Evolutionary conservation across 2,329 filamentous ascomycete species (phyloP).

Genomic region (Talaromyces sp.): DNA sequence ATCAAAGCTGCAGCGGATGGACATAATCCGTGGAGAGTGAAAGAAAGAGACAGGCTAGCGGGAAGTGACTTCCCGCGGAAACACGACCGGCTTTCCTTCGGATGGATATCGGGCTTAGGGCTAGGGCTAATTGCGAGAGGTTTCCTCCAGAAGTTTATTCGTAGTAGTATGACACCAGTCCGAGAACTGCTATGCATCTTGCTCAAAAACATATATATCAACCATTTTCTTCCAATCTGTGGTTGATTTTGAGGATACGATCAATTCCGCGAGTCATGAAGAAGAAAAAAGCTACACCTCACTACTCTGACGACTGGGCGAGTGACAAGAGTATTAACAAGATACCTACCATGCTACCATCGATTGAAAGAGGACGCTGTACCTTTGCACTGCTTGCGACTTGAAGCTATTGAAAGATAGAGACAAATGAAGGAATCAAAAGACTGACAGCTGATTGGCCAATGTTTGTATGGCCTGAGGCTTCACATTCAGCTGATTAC

Average conservation of each 20-base stretch:
- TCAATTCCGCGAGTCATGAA: background rate
- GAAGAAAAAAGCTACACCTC: background rate
- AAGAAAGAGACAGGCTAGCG: background rate
- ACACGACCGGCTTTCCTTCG: background rate
- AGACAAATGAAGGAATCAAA: background rate
- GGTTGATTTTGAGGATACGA: background rate
- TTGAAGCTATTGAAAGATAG: no score
- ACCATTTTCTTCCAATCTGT: background rate
- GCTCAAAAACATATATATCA: background rate
- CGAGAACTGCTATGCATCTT: no score
- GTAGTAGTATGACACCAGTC: no score
- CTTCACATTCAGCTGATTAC: background rate
- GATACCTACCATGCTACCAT: background rate
- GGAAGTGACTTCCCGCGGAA: conserved; percentile 1
- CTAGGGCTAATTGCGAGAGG: background rate
- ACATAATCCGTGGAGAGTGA: background rate
- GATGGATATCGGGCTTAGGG: background rate
- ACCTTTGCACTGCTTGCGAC: background rate
- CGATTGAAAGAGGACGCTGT: background rate
- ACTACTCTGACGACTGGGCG: no score
- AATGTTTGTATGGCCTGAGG: background rate
- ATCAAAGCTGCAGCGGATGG: background rate
- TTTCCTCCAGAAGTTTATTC: no score
- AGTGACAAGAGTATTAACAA: no score
- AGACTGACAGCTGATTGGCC: background rate